Percentiles rank a stretch among this genome's conserved stretches.
Conservation (phyloP, 2,329 filamentous ascomycete genomes). For the Neurospora sp. region DNA sequence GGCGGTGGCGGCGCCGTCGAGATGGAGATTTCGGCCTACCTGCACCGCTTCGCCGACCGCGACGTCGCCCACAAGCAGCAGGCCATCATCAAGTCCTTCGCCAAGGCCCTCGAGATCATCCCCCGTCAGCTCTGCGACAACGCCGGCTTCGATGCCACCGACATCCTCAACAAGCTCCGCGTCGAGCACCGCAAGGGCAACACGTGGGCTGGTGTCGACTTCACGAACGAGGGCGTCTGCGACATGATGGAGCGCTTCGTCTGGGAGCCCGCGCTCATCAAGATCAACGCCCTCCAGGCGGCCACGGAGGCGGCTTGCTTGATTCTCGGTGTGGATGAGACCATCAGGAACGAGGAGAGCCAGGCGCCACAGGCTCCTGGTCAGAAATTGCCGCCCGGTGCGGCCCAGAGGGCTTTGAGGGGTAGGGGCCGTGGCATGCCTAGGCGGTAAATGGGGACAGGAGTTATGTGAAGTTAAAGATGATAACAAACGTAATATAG, state of each 20-base stretch:
- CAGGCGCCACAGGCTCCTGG: constrained; percentile 71
- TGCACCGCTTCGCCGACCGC: constrained; percentile 86
- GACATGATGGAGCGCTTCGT: constrained; percentile 96
- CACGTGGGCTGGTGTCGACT: constrained; percentile 93
- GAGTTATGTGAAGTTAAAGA: not conserved
- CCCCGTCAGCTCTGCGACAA: constrained; percentile 97
- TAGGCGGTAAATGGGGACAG: constrained; percentile 46
- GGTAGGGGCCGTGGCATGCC: constrained; percentile 86
- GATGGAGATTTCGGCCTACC: constrained; percentile 93
- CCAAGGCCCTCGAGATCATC: constrained; percentile 93
- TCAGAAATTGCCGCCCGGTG: constrained; percentile 64
- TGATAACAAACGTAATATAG: constrained; percentile 9
- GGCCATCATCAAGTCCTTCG: constrained; percentile 93
- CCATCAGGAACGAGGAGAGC: constrained; percentile 96
- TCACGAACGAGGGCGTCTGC: constrained; percentile 79
- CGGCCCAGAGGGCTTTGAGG: constrained; percentile 79
- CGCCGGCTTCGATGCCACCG: constrained; percentile 94
- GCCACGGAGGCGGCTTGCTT: constrained; percentile 92
- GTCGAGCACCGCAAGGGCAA: constrained; percentile 93
- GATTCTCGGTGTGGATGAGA: constrained; percentile 95
- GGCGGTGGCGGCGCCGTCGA: constrained; percentile 89
- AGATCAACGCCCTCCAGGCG: constrained; percentile 94
- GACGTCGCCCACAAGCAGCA: constrained; percentile 94
- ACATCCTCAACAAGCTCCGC: constrained; percentile 91
- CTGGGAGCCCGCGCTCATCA: constrained; percentile 93